Evolutionary conservation across 768 basidiomycete species (phyloP).

Genomic region (Nidula microcarpa): DNA sequence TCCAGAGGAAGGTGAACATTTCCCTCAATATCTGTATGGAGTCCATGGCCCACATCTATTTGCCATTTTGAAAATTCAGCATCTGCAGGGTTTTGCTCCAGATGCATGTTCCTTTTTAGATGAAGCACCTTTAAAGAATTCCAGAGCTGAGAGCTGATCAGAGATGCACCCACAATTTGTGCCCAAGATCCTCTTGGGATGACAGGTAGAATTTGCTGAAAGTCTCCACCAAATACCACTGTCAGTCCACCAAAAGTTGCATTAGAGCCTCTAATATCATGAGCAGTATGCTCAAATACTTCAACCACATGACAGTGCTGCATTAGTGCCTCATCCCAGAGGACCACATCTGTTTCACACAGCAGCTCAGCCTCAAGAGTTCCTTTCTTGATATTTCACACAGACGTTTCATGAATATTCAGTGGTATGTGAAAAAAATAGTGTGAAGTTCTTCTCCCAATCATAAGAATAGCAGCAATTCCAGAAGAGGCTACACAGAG

Average conservation of each 20-base stretch:
- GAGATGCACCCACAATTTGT: conserved; percentile 32
- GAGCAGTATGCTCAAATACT: conserved; percentile 32
- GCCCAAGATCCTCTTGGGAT: conserved; percentile 29
- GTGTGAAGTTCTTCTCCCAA: conserved; percentile 43
- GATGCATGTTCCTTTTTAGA: conserved; percentile 37
- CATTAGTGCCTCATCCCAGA: conserved; percentile 44
- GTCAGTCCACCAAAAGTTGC: conserved; percentile 39
- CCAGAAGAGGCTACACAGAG: conserved; percentile 49
- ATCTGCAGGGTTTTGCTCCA: conserved; percentile 21
- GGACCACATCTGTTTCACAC: neutral
- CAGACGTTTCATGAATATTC: conserved; percentile 15
- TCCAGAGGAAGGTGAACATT: conserved; percentile 2
- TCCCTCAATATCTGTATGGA: conserved; percentile 1
- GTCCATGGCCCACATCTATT: conserved; percentile 23
- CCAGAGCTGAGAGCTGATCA: conserved; percentile 39
- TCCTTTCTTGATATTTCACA: neutral
- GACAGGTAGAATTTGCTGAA: conserved; percentile 43
- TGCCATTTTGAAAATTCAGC: conserved; percentile 30
- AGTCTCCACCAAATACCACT: conserved; percentile 47
- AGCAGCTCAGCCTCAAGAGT: neutral
- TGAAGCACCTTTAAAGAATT: conserved; percentile 20
- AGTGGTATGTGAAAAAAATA: conserved; percentile 48
- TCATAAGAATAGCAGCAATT: conserved; percentile 42
- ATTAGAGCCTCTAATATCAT: conserved; percentile 24
- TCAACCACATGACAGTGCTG: conserved; percentile 32